These are phyloP conservation scores for Talaromyces albobiverticillius DNA, from an alignment of 2,329 filamentous ascomycete species.

Conservation along the genomic window DNA sequence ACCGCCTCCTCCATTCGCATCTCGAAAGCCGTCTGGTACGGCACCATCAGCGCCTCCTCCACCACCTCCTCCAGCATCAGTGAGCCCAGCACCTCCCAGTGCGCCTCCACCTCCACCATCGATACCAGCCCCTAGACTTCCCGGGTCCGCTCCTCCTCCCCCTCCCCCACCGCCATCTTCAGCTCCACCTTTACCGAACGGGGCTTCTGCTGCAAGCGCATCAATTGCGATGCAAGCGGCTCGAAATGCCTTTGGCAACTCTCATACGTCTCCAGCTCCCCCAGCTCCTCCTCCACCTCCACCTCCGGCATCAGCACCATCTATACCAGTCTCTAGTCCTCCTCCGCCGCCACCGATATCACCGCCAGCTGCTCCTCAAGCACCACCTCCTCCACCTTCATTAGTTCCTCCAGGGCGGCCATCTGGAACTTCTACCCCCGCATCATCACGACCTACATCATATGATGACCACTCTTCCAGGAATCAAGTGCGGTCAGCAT, in stretches of 20 bases:
- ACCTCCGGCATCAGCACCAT: constrained; percentile 40
- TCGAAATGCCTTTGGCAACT: constrained; percentile 54
- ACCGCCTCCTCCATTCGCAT: constrained; percentile 44
- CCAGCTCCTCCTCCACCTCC: constrained; percentile 38
- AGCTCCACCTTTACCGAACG: constrained; percentile 36
- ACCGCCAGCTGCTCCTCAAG: constrained; percentile 33
- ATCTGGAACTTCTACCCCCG: constrained; percentile 39
- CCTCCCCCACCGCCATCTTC: constrained; percentile 40
- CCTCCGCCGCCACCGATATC: constrained; percentile 45
- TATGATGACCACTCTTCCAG: constrained; percentile 33
- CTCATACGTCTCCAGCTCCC: constrained; percentile 41
- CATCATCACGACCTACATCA: constrained; percentile 27
- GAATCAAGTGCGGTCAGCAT: constrained; percentile 57
- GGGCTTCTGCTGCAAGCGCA: constrained; percentile 36
- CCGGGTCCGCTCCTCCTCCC: constrained; percentile 36
- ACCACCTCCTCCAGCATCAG: constrained; percentile 38
- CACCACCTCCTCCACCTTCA: constrained; percentile 30
- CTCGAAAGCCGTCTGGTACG: constrained; percentile 55
- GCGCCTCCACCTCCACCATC: constrained; percentile 41
- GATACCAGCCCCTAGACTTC: constrained; percentile 38
- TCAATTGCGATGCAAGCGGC: constrained; percentile 60
- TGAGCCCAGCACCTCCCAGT: constrained; percentile 43
- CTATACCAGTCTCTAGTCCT: constrained; percentile 46
- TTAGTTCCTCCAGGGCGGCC: constrained; percentile 45
- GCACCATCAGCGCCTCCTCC: constrained; percentile 44